Percentiles rank a stretch among this genome's conserved stretches.
These are phyloP conservation scores for Plasmodium gaboni DNA, from an alignment of 169 alveolate species.

Conservation along the genomic window DNA sequence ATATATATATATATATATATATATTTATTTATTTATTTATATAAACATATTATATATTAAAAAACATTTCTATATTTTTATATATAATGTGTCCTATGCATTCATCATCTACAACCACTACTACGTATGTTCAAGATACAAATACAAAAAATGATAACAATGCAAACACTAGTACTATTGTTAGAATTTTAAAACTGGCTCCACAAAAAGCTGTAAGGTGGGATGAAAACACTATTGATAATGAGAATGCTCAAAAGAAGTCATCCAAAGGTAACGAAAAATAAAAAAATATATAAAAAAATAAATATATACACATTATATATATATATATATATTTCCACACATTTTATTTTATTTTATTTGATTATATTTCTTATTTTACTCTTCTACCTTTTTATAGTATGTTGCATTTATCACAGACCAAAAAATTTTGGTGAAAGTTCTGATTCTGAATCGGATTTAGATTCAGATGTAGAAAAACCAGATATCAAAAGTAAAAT, in stretches of 20 bases:
- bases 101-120: conserved; percentile 51
- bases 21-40: background rate
- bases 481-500: background rate
- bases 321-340: background rate
- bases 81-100: conserved; percentile 64
- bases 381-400: background rate
- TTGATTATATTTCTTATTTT: conserved; percentile 4
- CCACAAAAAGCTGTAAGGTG: conserved; percentile 70
- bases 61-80: background rate
- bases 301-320: background rate
- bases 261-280: conserved; percentile 54
- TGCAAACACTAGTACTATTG: conserved; percentile 37
- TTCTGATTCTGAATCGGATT: conserved; percentile 68
- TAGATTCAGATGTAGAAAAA: conserved; percentile 9
- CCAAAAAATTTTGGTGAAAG: conserved; percentile 73
- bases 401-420: conserved; percentile 66
- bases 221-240: conserved; percentile 68
- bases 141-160: conserved; percentile 28
- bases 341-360: background rate
- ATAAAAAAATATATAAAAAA: background rate
- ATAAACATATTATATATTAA: conserved; percentile 13
- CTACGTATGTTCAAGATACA: conserved; percentile 65
- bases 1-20: conserved; percentile 7
- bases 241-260: conserved; percentile 67
- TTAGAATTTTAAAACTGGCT: conserved; percentile 59